These are phyloP conservation scores for Spiromastix sp. DNA, from an alignment of 2,329 filamentous ascomycete species.

Conservation along the genomic window DNA sequence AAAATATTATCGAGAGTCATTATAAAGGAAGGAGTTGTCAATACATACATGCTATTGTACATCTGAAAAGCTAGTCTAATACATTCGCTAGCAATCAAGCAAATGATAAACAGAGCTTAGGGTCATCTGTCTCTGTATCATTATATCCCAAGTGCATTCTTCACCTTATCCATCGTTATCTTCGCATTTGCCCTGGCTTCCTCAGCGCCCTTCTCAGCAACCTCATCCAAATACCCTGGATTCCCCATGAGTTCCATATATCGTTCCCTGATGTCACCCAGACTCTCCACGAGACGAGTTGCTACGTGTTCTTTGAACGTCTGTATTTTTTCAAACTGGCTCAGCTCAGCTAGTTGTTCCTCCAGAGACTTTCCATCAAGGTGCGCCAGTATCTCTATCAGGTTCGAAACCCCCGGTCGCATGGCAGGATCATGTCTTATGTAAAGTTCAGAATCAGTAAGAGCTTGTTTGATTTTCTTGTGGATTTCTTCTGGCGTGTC, in stretches of 20 bases:
- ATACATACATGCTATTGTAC: no score
- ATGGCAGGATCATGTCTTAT: slow-evolving; percentile 61
- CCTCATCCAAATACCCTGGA: slow-evolving; percentile 6
- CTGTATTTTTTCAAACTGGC: slow-evolving; percentile 39
- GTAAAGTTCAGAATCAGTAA: slow-evolving; percentile 59
- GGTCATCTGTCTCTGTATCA: background rate
- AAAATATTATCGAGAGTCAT: no score
- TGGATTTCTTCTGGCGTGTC: slow-evolving; percentile 55
- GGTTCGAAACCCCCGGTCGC: slow-evolving; percentile 78
- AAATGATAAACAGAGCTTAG: no score
- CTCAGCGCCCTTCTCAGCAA: slow-evolving; percentile 10
- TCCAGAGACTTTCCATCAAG: slow-evolving; percentile 42
- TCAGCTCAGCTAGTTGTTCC: slow-evolving; percentile 38
- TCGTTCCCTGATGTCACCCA: slow-evolving; percentile 25
- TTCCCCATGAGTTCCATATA: slow-evolving; percentile 11
- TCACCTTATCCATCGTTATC: slow-evolving; percentile 10
- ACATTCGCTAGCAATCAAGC: no score
- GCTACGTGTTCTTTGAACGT: slow-evolving; percentile 56
- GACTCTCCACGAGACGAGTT: slow-evolving; percentile 25
- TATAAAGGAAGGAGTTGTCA: no score
- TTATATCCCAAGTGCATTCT: slow-evolving; percentile 9
- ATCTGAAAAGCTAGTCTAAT: no score
- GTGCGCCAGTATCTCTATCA: slow-evolving; percentile 69
- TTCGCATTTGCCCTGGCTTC: slow-evolving; percentile 10
- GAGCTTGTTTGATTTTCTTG: slow-evolving; percentile 58